Base-by-base conservation (phyloP, 108 stramenopile genomes). In the Schizochytrium sp. region DNA sequence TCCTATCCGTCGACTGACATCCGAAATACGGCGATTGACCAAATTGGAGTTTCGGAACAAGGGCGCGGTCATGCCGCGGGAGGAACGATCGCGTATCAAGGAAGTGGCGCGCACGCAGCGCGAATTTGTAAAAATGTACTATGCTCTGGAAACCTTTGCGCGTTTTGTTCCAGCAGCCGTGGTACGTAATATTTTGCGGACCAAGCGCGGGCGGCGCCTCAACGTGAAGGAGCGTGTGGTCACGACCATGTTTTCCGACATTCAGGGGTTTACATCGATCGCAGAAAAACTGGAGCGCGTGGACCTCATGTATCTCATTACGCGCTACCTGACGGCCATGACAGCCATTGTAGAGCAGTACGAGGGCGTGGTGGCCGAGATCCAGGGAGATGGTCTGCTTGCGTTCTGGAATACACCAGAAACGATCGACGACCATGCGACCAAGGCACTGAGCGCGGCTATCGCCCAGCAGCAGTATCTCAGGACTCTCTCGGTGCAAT, bases 231-330 rank as follows among this genome's bases (percentile, higher is more conserved):
- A 47, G 51, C 19, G 76, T 8, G 48, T 53, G 45, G 76, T 83
- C 18, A 83, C 76, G 6, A 83, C 51, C 19, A 83, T 83, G 76
- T 83, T 83, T 34, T 83, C 76, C 12, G 76, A 83, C 23, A 83
- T 83, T 12, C 76, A 83, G 3, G 76, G 76, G 3, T 83, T 83
- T 45, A 83, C 76, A 12, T 25, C 76, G 76, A 83, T 83, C 1
- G 76, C 76, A 2, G 76, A 83, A 23, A 53, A 83, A 53, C 76
- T 83, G 18, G 76, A 83, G 76, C 48, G 45, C n/a, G 51, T 53
- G 28, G 76, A 83, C 28, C 76, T 83, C 16, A 83, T 83, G 76
- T 83, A 83, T 23, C 51, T 83, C 10, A 83, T 83, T 45, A 83
- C 76, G 25, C 45, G 51, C 19, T 83, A 83, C 51, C 51, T 83